Percentiles rank a stretch among this genome's conserved stretches.
Evolutionary conservation across 2,329 filamentous ascomycete genomes (phyloP).

Genomic region (Sphaerulina populicola): DNA sequence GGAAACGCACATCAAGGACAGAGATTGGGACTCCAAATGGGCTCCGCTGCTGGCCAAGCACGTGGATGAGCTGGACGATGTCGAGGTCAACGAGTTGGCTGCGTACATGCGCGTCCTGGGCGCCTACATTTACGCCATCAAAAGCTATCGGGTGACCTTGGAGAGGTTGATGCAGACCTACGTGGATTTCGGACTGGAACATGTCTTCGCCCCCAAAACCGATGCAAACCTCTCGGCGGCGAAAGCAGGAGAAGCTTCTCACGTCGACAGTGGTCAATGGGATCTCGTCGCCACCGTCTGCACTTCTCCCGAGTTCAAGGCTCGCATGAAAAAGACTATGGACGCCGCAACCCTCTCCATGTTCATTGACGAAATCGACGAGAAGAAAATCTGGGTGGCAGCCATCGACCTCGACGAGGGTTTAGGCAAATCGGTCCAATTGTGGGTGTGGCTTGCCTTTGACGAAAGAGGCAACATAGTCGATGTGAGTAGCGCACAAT

Average conservation of each 20-base stretch:
- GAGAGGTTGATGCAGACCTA: background rate
- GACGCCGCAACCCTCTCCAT: no score
- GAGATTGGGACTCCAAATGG: background rate
- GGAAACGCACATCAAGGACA: no score
- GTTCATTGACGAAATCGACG: background rate
- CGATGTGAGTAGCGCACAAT: background rate
- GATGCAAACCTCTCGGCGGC: no score
- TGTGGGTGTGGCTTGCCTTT: background rate
- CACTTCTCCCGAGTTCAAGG: background rate
- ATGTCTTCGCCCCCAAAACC: background rate
- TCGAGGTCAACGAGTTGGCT: background rate
- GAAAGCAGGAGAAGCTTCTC: no score
- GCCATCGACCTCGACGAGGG: background rate
- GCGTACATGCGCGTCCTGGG: background rate
- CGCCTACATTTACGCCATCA: background rate
- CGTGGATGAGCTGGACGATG: background rate
- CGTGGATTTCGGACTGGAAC: background rate
- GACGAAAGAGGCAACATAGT: background rate
- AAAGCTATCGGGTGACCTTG: background rate
- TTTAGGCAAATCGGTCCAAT: background rate
- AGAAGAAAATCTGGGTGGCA: background rate
- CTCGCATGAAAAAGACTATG: background rate
- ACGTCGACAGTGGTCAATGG: no score
- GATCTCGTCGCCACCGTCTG: background rate
- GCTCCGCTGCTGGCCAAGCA: background rate